Base-by-base conservation (phyloP, 2,329 filamentous ascomycete genomes). In the Fusarium staphyleae region DNA sequence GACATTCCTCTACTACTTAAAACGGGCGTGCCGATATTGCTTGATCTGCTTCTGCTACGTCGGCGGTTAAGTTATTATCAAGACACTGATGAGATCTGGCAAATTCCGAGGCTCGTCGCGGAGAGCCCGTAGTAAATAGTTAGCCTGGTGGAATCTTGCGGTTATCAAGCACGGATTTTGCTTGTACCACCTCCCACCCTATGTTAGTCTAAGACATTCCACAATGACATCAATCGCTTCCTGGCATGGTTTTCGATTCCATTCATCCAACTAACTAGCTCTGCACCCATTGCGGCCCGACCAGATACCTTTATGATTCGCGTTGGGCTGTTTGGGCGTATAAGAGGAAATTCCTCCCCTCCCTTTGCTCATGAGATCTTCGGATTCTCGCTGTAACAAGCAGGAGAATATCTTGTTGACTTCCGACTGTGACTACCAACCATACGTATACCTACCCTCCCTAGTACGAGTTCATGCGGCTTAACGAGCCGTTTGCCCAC, bases 241-340 rank as follows among this genome's bases (percentile, higher is more conserved):
- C n/a, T n/a, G n/a, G n/a, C n/a, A n/a, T n/a, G n/a, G n/a, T n/a
- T n/a, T 34, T 19, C 18, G 43, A 18, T 9, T 53, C 45, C 16
- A 40, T 59, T 33, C 33, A 26, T 43, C 32, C 33, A 15, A 28
- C n/a, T 15, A 39, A 58, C 58, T 48, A 55, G 48, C n/a, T n/a
- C n/a, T n/a, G n/a, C n/a, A 8, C 22, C 55, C 58, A 62, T 62
- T 62, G 58, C 58, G 58, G 58, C 58, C 58, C 58, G 58, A 62
- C 42, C 47, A 48, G 53, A 44, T 36, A 29, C 18, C 14, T 33
- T 16, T 18, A n/a, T 3, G 15, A 7, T 28, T 41, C 16, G n/a
- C 24, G n/a, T 41, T 48, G 45, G 36, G 18, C 35, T 41, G 29
- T 47, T 22, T 36, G 34, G 30, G 34, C 8, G 37, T 56, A 53